Conservation (phyloP, 225 moss, liverwort and hornwort genomes). For the Straminergon stramineum region DNA sequence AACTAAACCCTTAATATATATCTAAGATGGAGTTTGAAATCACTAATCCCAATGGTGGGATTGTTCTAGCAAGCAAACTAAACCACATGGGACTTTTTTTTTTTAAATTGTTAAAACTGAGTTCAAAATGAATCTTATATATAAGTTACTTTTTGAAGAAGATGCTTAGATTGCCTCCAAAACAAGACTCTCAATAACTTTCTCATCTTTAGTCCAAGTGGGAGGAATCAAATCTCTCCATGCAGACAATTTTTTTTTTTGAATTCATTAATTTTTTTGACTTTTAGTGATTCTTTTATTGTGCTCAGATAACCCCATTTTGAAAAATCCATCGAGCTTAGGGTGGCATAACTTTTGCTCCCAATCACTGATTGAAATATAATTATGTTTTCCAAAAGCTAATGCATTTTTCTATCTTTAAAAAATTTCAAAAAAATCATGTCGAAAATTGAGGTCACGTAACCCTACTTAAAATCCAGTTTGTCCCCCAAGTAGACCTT, state of each 20-base stretch:
- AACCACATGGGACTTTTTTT: neutral
- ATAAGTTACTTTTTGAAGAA: neutral
- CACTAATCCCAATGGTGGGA: rapidly evolving
- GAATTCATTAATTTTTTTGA: no score
- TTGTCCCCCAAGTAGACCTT: neutral
- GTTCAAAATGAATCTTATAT: neutral
- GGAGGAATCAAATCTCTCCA: neutral
- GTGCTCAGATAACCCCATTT: rapidly evolving
- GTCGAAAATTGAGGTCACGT: neutral
- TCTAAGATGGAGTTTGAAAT: neutral
- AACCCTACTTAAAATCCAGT: neutral
- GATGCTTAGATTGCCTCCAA: rapidly evolving
- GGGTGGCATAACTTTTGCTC: neutral
- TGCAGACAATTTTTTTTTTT: neutral
- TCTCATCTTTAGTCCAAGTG: neutral
- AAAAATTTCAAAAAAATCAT: rapidly evolving
- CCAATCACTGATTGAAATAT: rapidly evolving
- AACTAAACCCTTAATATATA: neutral
- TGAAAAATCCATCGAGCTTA: neutral
- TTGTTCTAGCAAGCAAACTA: neutral
- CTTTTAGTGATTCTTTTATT: neutral
- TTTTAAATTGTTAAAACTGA: neutral
- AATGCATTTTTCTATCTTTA: neutral
- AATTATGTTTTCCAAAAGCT: rapidly evolving
- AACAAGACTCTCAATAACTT: neutral